Evolutionary conservation across 2,329 filamentous ascomycete genomes (phyloP).

Genomic region (Dactylellina drechsleri): DNA sequence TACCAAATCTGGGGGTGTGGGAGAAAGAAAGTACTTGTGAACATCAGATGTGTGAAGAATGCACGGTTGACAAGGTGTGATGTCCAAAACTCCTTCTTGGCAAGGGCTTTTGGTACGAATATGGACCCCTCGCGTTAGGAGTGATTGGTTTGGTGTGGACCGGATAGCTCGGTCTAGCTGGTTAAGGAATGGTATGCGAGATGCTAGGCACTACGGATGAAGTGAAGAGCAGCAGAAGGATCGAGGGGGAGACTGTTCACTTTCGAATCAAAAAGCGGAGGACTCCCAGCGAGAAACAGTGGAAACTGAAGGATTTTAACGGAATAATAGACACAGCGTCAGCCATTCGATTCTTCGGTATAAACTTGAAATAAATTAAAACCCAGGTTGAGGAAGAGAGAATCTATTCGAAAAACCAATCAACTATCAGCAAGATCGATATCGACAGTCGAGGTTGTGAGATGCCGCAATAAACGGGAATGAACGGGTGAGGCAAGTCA

Average conservation of each 20-base stretch:
- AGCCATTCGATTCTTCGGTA: not conserved
- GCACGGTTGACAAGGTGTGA: slow-evolving; percentile 23
- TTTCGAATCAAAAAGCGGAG: slow-evolving; percentile 8
- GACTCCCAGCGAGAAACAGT: slow-evolving; percentile 5
- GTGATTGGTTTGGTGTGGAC: slow-evolving; percentile 22
- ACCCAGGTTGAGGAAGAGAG: not conserved
- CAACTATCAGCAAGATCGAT: not conserved
- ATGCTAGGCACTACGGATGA: slow-evolving; percentile 19
- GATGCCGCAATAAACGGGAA: slow-evolving; percentile 30
- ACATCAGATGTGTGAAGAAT: not conserved
- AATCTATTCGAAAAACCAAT: not conserved
- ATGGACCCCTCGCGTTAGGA: slow-evolving; percentile 16
- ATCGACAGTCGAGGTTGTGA: not conserved
- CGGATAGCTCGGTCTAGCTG: slow-evolving; percentile 20
- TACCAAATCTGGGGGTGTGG: slow-evolving; percentile 12
- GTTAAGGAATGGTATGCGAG: slow-evolving; percentile 29
- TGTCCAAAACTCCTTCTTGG: slow-evolving; percentile 37
- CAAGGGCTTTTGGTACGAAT: slow-evolving; percentile 14
- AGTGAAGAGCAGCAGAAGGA: slow-evolving; percentile 20
- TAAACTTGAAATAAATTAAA: slow-evolving; percentile 1
- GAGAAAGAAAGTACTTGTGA: not conserved
- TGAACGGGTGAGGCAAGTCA: slow-evolving; percentile 17
- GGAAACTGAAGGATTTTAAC: not conserved
- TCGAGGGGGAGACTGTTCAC: not conserved
- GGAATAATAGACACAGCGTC: too few species aligned